These are phyloP conservation scores for Batrachochytrium dendrobatidis DNA, from an alignment of 371 early-diverging fungal genomes.

Conservation along the genomic window DNA sequence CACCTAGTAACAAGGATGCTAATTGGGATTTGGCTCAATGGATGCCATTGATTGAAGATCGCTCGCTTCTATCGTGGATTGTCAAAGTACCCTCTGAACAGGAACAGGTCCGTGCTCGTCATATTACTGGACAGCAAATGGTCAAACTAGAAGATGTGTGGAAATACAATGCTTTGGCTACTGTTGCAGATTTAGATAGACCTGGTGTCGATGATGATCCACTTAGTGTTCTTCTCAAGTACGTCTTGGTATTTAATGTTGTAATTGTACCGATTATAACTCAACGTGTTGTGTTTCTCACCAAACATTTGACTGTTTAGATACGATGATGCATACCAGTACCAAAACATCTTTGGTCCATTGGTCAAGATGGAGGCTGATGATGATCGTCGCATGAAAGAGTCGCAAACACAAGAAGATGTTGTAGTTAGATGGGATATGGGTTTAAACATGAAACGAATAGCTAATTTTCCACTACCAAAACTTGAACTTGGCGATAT, in stretches of 20 bases:
- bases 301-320: too few species aligned
- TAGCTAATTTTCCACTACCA: slow-evolving; percentile 89
- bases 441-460: slow-evolving; percentile 87
- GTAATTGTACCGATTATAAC: too few species aligned
- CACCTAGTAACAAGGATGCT: slow-evolving; percentile 79
- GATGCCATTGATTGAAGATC: slow-evolving; percentile 93
- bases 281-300: too few species aligned
- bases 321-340: slow-evolving; percentile 95
- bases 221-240: slow-evolving; percentile 62
- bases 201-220: slow-evolving; percentile 82
- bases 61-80: slow-evolving; percentile 89
- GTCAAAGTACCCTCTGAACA: slow-evolving; percentile 85
- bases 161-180: slow-evolving; percentile 68
- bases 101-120: slow-evolving; percentile 78
- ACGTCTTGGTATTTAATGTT: too few species aligned
- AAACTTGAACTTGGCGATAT: slow-evolving; percentile 89
- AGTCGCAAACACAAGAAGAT: slow-evolving; percentile 93
- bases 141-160: slow-evolving; percentile 85
- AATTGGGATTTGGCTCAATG: slow-evolving; percentile 95
- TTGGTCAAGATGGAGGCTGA: slow-evolving; percentile 96
- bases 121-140: slow-evolving; percentile 79
- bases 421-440: slow-evolving; percentile 95
- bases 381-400: slow-evolving; percentile 90
- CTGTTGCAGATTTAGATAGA: slow-evolving; percentile 76
- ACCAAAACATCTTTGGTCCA: slow-evolving; percentile 92